These are phyloP conservation scores for Trichomonas vaginalis DNA, from an alignment of 208 protist genomes.

Conservation along the genomic window DNA sequence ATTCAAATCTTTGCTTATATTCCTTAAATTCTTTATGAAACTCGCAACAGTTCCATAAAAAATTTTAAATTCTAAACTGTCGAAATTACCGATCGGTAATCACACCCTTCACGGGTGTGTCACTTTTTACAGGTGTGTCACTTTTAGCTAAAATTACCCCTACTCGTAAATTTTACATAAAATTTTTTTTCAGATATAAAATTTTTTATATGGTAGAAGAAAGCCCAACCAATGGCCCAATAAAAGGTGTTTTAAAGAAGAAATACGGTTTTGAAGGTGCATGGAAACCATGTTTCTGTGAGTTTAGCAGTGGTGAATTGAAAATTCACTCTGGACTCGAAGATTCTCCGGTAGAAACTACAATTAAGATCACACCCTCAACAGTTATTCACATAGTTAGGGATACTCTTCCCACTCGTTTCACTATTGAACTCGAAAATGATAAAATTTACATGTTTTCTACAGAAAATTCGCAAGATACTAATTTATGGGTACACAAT, in stretches of 20 bases:
- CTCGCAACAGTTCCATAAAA: no score
- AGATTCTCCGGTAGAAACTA: not conserved
- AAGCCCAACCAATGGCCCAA: no score
- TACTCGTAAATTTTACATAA: no score
- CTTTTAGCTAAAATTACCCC: no score
- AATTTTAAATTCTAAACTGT: no score
- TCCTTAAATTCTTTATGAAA: no score
- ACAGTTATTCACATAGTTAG: not conserved
- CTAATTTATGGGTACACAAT: not conserved
- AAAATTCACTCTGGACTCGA: not conserved
- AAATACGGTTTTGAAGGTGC: not conserved
- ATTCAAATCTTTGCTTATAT: no score
- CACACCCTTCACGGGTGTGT: no score
- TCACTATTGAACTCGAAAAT: not conserved
- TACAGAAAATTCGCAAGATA: not conserved
- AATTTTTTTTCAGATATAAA: no score
- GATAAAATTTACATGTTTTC: not conserved
- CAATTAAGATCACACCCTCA: not conserved
- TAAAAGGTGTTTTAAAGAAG: not conserved
- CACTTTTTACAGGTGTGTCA: no score
- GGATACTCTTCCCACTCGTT: not conserved
- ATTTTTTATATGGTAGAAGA: no score
- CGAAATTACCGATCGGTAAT: no score
- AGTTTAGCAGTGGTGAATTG: not conserved
- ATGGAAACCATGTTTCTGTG: not conserved